phyloP scores from a whole-genome alignment of 73 alveolate genomes.

The Symbiodinium pilosum region DNA sequence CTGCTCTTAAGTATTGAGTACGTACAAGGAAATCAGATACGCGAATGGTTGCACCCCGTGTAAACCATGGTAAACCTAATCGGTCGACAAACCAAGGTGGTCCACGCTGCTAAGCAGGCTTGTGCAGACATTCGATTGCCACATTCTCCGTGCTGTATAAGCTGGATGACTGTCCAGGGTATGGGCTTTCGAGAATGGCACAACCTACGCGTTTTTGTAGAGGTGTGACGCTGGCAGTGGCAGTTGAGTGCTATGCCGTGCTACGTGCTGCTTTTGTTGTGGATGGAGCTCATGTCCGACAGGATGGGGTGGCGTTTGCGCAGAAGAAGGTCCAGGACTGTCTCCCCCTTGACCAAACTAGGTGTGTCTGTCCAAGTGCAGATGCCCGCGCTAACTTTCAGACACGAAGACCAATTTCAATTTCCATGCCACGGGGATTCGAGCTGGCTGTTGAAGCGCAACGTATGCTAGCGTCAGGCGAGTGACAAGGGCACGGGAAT shows the following conservation, averaged over 20 bases:
- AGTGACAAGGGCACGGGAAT: constrained; percentile 17
- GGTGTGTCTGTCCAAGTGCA: no score
- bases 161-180: constrained; percentile 56
- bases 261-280: background rate
- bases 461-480: background rate
- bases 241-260: background rate
- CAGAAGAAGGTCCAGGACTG: constrained; percentile 1
- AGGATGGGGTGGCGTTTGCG: constrained; percentile 11
- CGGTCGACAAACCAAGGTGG: no score
- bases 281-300: background rate
- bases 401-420: no score
- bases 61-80: no score
- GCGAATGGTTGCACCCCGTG: background rate
- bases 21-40: no score
- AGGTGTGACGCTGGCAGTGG: background rate
- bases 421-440: no score
- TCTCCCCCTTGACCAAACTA: no score
- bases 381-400: no score
- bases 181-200: constrained; percentile 79
- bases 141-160: no score
- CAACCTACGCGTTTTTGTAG: constrained; percentile 30
- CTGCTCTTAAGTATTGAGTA: background rate
- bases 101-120: constrained; percentile 86
- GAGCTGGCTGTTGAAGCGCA: no score
- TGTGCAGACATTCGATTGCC: no score